A percentile compares a stretch with the other conserved stretches of the same genome.
Conservation (phyloP, 352 stramenopile genomes). For the Phytophthora ohioensis region DNA sequence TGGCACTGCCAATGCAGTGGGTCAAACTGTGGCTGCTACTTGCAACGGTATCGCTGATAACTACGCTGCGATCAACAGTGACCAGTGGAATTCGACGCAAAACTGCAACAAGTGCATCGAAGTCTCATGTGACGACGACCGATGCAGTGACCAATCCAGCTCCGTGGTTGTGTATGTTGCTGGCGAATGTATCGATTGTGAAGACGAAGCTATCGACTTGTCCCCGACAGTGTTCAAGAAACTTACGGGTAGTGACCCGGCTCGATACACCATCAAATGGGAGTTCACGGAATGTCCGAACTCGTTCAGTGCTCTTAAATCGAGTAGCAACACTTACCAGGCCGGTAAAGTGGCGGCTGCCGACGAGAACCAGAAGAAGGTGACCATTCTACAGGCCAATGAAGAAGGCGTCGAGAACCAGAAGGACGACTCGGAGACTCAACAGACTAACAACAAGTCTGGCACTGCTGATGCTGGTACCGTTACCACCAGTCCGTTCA, state of each 20-base stretch:
- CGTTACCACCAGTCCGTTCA: conserved; percentile 29
- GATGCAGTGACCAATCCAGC: conserved; percentile 47
- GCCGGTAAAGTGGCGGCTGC: conserved; percentile 33
- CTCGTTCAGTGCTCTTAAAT: conserved; percentile 14
- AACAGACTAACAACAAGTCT: conserved; percentile 31
- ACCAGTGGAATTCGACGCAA: conserved; percentile 56
- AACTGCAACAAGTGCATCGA: conserved; percentile 70
- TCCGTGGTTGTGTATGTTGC: conserved; percentile 60
- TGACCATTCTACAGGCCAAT: conserved; percentile 42
- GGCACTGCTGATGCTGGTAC: neutral
- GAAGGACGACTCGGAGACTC: conserved; percentile 21
- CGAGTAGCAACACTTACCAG: conserved; percentile 25
- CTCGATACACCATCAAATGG: conserved; percentile 47
- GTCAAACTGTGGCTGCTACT: conserved; percentile 35
- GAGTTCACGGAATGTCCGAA: conserved; percentile 54
- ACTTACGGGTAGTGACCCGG: conserved; percentile 43
- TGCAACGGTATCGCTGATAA: conserved; percentile 55
- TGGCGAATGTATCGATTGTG: conserved; percentile 66
- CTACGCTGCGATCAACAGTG: conserved; percentile 66
- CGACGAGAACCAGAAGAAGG: conserved; percentile 16
- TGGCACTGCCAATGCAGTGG: conserved; percentile 55
- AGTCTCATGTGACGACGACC: conserved; percentile 55
- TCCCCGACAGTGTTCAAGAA: conserved; percentile 47
- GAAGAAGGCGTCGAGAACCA: conserved; percentile 38
- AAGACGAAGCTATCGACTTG: conserved; percentile 59